Percentiles rank a stretch among this genome's conserved stretches.
These are phyloP conservation scores for Trametes gibbosa DNA, from an alignment of 768 basidiomycete species.

Conservation along the genomic window DNA sequence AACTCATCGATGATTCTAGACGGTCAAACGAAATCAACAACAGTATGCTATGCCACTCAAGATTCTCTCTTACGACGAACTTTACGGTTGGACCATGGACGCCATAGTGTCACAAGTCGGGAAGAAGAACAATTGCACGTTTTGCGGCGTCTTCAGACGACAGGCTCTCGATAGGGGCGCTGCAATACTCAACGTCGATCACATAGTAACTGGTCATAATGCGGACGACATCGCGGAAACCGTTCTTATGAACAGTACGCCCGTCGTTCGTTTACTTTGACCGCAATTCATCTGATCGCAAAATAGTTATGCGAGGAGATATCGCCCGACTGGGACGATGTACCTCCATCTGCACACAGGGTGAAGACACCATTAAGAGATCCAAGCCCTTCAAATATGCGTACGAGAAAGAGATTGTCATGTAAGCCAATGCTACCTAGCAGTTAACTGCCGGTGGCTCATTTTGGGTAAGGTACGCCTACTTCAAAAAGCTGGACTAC, in stretches of 20 bases:
- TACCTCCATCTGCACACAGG: conserved; percentile 92
- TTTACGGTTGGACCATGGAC: conserved; percentile 99
- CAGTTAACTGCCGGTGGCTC: neutral
- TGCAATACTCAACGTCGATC: conserved; percentile 82
- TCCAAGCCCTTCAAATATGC: conserved; percentile 99
- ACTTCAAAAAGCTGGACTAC: conserved; percentile 98
- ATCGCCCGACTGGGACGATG: conserved; percentile 92
- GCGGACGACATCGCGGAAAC: conserved; percentile 99
- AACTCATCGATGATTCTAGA: conserved; percentile 46
- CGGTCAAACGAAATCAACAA: conserved; percentile 94
- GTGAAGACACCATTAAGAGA: conserved; percentile 93
- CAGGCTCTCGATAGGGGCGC: conserved; percentile 97
- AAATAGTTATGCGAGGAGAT: conserved; percentile 93
- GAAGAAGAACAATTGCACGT: conserved; percentile 97
- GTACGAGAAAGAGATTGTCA: conserved; percentile 99
- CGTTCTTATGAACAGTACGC: conserved; percentile 95
- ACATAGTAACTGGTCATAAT: conserved; percentile 98
- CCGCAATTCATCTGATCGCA: neutral
- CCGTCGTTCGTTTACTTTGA: neutral
- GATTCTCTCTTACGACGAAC: conserved; percentile 92
- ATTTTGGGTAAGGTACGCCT: conserved; percentile 74
- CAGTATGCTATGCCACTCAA: conserved; percentile 96
- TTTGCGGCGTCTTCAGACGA: conserved; percentile 95
- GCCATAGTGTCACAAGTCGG: conserved; percentile 92
- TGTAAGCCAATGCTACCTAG: conserved; percentile 51